Conservation (phyloP, 495 filamentous ascomycete genomes). For the Saxophila tyrrhenica region DNA sequence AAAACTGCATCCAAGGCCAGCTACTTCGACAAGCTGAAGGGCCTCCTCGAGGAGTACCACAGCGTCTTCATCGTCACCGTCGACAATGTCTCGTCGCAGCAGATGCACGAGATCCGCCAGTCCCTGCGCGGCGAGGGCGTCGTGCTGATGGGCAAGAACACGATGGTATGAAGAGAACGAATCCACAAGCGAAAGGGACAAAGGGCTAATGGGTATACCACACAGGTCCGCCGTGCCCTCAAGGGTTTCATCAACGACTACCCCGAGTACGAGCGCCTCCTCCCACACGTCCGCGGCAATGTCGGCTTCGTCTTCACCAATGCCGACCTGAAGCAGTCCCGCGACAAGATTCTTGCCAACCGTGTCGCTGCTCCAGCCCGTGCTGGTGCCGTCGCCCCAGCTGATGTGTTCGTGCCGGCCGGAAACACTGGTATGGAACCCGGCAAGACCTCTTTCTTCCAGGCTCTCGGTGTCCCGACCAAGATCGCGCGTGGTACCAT, state of each 20-base stretch:
- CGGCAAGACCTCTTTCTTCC: slow-evolving; percentile 99
- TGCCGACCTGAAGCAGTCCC: slow-evolving; percentile 76
- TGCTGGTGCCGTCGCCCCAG: slow-evolving; percentile 89
- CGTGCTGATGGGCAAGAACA: slow-evolving; percentile 99
- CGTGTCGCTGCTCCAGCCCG: slow-evolving; percentile 93
- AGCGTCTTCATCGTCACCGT: slow-evolving; percentile 72
- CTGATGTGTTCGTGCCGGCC: slow-evolving; percentile 81
- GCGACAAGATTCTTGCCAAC: slow-evolving; percentile 90
- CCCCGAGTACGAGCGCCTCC: slow-evolving; percentile 94
- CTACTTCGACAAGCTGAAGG: slow-evolving; percentile 99
- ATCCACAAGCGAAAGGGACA: not conserved
- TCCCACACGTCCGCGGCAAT: slow-evolving; percentile 91
- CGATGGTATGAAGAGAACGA: slow-evolving; percentile 57
- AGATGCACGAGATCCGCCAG: slow-evolving; percentile 99
- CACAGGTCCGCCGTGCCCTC: slow-evolving; percentile 87
- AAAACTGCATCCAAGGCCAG: slow-evolving; percentile 83
- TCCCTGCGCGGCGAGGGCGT: slow-evolving; percentile 78
- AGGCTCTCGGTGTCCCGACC: slow-evolving; percentile 99
- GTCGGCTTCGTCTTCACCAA: slow-evolving; percentile 99
- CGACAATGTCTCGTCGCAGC: slow-evolving; percentile 73
- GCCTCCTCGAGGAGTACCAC: slow-evolving; percentile 79
- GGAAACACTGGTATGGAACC: slow-evolving; percentile 99
- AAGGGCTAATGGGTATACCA: not conserved
- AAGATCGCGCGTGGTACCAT: slow-evolving; percentile 99
- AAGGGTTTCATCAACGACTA: slow-evolving; percentile 84